These are phyloP conservation scores for Fusarium globosum DNA, from an alignment of 2,329 filamentous ascomycete genomes.

Conservation along the genomic window DNA sequence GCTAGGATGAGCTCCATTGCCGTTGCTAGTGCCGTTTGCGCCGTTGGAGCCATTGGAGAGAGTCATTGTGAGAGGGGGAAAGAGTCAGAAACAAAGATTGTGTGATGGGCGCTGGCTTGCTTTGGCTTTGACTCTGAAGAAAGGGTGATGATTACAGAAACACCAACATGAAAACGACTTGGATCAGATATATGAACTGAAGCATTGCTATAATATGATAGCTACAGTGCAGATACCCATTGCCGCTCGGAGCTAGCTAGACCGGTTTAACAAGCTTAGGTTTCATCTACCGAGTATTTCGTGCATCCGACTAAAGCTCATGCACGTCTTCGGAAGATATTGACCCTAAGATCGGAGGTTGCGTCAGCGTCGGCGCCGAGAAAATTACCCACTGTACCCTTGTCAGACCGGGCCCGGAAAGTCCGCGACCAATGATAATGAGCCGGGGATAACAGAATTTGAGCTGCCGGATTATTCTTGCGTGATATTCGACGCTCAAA, in stretches of 20 bases:
- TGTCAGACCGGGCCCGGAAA: not conserved
- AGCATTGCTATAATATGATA: not conserved
- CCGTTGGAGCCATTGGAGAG: constrained; percentile 3
- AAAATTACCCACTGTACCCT: not conserved
- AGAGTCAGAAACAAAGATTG: not conserved
- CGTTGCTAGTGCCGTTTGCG: not conserved
- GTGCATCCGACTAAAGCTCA: not conserved
- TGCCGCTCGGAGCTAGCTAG: not conserved
- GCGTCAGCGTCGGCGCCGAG: not conserved
- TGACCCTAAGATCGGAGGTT: not conserved
- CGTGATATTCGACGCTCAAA: not conserved
- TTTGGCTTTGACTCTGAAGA: not conserved
- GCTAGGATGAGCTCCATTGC: not conserved
- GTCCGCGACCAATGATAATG: not conserved
- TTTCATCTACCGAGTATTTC: not conserved
- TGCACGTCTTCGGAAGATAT: not conserved
- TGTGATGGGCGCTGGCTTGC: not conserved
- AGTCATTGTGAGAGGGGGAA: not conserved
- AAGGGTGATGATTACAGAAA: not conserved
- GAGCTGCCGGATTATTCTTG: not conserved
- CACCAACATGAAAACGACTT: not conserved
- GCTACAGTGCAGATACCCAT: too few species aligned
- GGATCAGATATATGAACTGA: not conserved
- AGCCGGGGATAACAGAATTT: not conserved
- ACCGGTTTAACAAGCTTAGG: not conserved